Base-by-base conservation (phyloP, 2,329 filamentous ascomycete genomes). In the Microcyclosporella mali region DNA sequence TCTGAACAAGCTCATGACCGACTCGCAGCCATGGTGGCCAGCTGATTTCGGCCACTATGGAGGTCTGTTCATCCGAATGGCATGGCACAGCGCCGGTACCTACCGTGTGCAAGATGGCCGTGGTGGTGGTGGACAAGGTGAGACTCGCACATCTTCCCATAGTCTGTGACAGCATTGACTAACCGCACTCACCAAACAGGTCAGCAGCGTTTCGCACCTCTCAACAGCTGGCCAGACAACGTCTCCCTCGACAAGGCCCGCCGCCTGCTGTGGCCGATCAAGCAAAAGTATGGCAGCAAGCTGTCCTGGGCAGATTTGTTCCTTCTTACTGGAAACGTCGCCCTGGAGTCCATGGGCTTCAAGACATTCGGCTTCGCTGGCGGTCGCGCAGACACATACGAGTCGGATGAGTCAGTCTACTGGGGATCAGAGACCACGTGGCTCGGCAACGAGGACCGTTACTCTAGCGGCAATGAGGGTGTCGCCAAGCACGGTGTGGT, bases 161-260 rank as follows among this genome's bases (percentile, higher is more conserved):
- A 9, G 21, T 9, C 21, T 4, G 21, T 25, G 4, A 9, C 4
- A 25, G 9, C 9, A 25, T 25, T 25, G 6, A 9, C 21, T 25
- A 9, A 25, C 21, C 21, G 4, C 6, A 6, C 9, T 25, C 21
- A 4, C 9, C 21, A 6, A 4, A 25, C 4, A 25, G 21, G 82
- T 44, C 84, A 88, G 68, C 84, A 88, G 68, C 79, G 85, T 31
- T 88, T 88, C 57, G 84, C 84, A 40, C 85, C 85, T 4, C 78
- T 88, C 61, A 88, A 88, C 75, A 80, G 79, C 71, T 88, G 84
- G 84, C 84, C 84, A 32, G 84, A 88, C 68, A 88, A 88, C 54
- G 81, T 79, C 59, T 81, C 73, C 56, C 75, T 88, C 41, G 84
- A 88, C 75, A 88, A 88, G 76, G 84, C 84, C 25, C 84, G 84